Evolutionary conservation across 371 early-diverging fungal species (phyloP).

Genomic region (Actinomucor elegans): DNA sequence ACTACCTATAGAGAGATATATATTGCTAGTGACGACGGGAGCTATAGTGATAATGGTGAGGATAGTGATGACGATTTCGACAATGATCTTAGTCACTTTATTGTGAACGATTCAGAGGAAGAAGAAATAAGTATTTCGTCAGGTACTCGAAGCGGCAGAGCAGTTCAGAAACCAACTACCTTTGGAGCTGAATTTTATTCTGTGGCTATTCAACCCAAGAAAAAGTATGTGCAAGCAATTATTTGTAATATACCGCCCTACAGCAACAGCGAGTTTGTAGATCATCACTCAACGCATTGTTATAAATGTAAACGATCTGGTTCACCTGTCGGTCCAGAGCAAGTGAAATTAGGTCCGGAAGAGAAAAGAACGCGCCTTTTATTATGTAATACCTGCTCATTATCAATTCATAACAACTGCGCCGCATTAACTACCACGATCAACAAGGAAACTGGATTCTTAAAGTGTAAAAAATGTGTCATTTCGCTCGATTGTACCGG

Average conservation of each 20-base stretch:
- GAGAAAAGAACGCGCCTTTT: conserved; percentile 21
- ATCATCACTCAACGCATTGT: conserved; percentile 7
- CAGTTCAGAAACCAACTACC: background rate
- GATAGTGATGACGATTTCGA: too few species aligned
- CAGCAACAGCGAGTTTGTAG: background rate
- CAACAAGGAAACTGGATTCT: background rate
- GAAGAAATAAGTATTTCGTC: background rate
- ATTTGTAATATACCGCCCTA: background rate
- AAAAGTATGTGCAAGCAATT: background rate
- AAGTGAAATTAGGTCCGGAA: background rate
- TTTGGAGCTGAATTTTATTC: conserved; percentile 8
- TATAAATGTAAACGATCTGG: conserved; percentile 8
- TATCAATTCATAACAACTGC: conserved; percentile 41
- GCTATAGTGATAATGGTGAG: too few species aligned
- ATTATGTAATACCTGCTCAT: conserved; percentile 46
- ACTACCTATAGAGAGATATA: too few species aligned
- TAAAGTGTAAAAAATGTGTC: conserved; percentile 14
- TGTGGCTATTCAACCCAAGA: background rate
- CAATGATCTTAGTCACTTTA: too few species aligned
- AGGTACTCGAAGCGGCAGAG: background rate
- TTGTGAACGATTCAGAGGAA: too few species aligned
- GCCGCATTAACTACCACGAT: conserved; percentile 3
- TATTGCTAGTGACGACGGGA: too few species aligned
- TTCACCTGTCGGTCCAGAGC: background rate
- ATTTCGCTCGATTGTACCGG: conserved; percentile 1